A percentile compares a stretch with the other conserved stretches of the same genome.
Conservation (phyloP, 208 protist species). For the Naegleria gruberi region DNA sequence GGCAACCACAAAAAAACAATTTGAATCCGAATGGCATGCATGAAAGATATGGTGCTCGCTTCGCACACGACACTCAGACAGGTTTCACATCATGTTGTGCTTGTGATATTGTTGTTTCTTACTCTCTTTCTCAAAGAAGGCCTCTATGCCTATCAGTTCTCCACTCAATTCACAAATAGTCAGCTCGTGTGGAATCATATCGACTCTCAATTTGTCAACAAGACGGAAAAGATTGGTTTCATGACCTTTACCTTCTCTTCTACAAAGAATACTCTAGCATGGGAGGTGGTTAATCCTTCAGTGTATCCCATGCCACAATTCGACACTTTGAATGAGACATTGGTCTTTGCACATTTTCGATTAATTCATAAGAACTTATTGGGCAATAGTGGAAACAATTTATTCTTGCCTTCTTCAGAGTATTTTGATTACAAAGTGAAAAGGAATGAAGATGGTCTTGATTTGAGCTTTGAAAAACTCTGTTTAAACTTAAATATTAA, state of each 20-base stretch:
- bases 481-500: neutral
- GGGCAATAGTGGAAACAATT: neutral
- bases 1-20: too few species aligned
- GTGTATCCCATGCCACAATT: neutral
- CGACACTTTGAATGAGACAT: neutral
- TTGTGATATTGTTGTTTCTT: too few species aligned
- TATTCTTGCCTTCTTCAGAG: neutral
- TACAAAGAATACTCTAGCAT: neutral
- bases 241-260: neutral
- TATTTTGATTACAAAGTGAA: neutral
- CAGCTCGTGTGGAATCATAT: too few species aligned
- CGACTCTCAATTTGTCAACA: neutral
- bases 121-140: too few species aligned
- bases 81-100: too few species aligned
- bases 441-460: neutral
- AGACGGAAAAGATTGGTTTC: neutral
- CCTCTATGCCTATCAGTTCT: neutral
- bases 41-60: too few species aligned
- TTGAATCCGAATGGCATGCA: too few species aligned
- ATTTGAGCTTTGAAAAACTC: neutral
- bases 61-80: too few species aligned
- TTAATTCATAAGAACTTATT: neutral
- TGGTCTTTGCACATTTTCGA: neutral
- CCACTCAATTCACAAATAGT: neutral
- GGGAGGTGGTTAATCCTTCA: neutral